phyloP scores from a whole-genome alignment of 345 rosid genomes.

The Ceriops zippeliana region DNA sequence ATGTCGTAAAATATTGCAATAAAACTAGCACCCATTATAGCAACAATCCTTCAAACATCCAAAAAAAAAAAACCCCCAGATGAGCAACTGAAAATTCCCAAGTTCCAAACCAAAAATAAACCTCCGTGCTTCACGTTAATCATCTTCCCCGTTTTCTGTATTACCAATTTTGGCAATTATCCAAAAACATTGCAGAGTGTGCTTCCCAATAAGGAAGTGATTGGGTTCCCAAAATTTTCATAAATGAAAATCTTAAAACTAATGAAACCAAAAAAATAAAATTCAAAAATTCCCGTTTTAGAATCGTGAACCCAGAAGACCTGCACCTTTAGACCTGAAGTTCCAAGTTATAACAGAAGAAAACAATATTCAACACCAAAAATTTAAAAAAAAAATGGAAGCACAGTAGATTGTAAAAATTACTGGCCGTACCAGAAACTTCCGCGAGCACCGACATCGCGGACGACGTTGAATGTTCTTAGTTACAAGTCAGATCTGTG shows the following conservation, averaged over 20 bases:
- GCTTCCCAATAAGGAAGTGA: not conserved
- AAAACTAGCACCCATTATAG: not conserved
- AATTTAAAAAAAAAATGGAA: not conserved
- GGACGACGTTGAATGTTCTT: conserved; percentile 34
- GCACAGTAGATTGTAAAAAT: not conserved
- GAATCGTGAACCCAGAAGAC: not conserved
- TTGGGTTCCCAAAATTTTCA: not conserved
- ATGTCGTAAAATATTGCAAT: not conserved
- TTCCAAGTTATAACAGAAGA: too few species aligned
- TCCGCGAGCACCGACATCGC: conserved; percentile 58
- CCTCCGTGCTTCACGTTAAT: too few species aligned
- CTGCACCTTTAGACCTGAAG: too few species aligned
- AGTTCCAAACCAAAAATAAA: too few species aligned
- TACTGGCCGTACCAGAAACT: conserved; percentile 35
- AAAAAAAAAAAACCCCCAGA: too few species aligned
- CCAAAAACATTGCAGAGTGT: too few species aligned
- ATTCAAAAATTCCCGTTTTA: conserved; percentile 6
- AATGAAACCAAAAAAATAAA: not conserved
- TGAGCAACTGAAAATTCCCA: too few species aligned
- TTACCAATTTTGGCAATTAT: too few species aligned
- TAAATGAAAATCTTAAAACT: not conserved
- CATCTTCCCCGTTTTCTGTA: too few species aligned
- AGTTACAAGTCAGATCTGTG: conserved; percentile 47
- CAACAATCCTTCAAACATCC: too few species aligned
- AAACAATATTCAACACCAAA: not conserved